Percentiles rank a stretch among this genome's conserved stretches.
Evolutionary conservation across 2,329 filamentous ascomycete genomes (phyloP).

Genomic region (Pseudogymnoascus pannorum): DNA sequence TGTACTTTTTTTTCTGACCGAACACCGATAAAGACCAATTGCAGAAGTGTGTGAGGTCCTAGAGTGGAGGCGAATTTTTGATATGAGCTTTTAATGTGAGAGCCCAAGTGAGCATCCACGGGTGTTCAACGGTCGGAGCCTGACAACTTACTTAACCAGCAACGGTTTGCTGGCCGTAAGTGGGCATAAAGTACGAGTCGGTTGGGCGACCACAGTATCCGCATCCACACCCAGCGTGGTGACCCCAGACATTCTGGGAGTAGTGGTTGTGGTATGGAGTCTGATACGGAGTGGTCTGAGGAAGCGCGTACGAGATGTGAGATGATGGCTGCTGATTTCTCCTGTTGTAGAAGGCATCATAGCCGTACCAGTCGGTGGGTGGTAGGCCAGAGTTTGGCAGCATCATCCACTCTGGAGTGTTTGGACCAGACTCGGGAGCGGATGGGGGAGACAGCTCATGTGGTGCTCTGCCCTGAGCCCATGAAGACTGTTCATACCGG

Average conservation of each 20-base stretch:
- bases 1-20: slow-evolving; percentile 11
- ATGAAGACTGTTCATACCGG: slow-evolving; percentile 24
- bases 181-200: slow-evolving; percentile 41
- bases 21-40: not conserved
- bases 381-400: slow-evolving; percentile 40
- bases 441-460: slow-evolving; percentile 44
- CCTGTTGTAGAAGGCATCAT: slow-evolving; percentile 40
- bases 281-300: slow-evolving; percentile 39
- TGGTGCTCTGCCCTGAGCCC: slow-evolving; percentile 28
- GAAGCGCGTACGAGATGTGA: slow-evolving; percentile 32
- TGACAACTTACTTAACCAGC: slow-evolving; percentile 28
- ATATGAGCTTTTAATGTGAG: not conserved
- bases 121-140: not conserved
- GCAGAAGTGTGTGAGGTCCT: not conserved
- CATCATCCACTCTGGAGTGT: slow-evolving; percentile 46
- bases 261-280: slow-evolving; percentile 39
- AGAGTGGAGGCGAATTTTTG: not conserved
- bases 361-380: slow-evolving; percentile 45
- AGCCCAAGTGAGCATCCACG: not conserved
- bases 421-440: slow-evolving; percentile 44
- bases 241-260: slow-evolving; percentile 38
- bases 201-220: slow-evolving; percentile 40
- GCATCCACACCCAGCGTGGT: slow-evolving; percentile 40
- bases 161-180: slow-evolving; percentile 40
- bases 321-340: slow-evolving; percentile 22